These are phyloP conservation scores for slime mould (Dictyostelium discoideum) DNA, from an alignment of 78 protist species.

Conservation along the genomic window DNA sequence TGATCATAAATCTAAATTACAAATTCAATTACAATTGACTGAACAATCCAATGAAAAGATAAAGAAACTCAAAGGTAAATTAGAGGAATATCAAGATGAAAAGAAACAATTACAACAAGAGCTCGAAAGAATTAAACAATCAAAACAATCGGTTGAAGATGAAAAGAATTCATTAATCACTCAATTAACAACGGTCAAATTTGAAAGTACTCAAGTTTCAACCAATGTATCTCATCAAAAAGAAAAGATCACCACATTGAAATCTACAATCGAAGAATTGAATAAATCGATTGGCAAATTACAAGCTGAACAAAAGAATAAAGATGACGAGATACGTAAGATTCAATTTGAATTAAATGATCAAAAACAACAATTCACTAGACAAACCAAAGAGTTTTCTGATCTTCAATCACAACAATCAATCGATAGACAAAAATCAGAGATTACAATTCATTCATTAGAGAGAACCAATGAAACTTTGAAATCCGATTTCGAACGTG, in stretches of 20 bases:
- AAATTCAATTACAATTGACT: neutral
- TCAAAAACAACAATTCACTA: neutral
- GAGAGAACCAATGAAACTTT: neutral
- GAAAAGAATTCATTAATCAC: constrained; percentile 18
- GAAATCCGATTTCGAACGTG: neutral
- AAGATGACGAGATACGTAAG: constrained; percentile 9
- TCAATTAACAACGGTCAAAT: neutral
- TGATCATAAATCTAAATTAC: neutral
- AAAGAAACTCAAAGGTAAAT: constrained; percentile 35
- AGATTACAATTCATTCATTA: neutral
- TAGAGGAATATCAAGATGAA: neutral
- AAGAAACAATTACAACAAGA: constrained; percentile 1
- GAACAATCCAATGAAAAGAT: neutral
- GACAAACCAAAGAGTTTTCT: constrained; percentile 33
- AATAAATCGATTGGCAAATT: neutral
- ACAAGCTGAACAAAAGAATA: neutral
- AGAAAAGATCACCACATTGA: constrained; percentile 14
- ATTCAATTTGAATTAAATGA: constrained; percentile 6
- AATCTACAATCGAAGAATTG: constrained; percentile 6
- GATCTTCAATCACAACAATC: constrained; percentile 8
- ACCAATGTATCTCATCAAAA: constrained; percentile 4
- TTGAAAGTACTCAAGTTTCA: neutral
- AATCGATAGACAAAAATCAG: constrained; percentile 43
- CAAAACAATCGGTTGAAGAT: constrained; percentile 31
- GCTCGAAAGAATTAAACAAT: neutral